Evolutionary conservation across 2,329 filamentous ascomycete species (phyloP), one percentile per base, ranked within the genome.

Genomic region (Penicillium capsulatum): DNA sequence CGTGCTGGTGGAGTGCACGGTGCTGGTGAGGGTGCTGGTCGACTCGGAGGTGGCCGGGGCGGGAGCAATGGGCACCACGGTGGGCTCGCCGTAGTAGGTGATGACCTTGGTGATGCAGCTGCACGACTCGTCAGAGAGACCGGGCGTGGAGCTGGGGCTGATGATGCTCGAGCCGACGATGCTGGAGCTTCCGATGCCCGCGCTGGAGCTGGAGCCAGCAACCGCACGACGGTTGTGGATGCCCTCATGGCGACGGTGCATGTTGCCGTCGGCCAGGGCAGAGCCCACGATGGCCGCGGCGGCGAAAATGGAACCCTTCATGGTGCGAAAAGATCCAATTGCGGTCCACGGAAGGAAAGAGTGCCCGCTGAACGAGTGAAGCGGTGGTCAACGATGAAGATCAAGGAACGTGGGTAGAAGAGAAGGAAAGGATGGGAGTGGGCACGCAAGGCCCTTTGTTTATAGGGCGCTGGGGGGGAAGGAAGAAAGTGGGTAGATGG

Each of bases 321-420:
- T 92, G 29, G 61, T 84, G 71, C 63, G 17, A 50, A 36, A 28
- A 40, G 24, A 38, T 42, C 39, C 36, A 38, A 48, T 35, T 38
- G 24, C 35, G 36, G 46, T 45, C 36, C 34, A 28, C 26, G 45
- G 61, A 51, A 58, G 65, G 84, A 62, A 85, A 70, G 82, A 86
- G 74, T 81, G 83, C 79, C 85, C 85, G 86, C 86, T 89, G 72
- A 91, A 89, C 68, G 86, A 62, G 65, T 69, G 58, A 66, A 61
- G 61, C 62, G 63, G 58, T 66, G 50, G 55, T 63, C 58, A 61
- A 37, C 48, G 39, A 39, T 20, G 24, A 40, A 38, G 36, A 33
- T 37, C 29, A 47, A 51, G 45, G 44, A 52, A 54, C 42, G 45
- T 48, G 36, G 46, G 34, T 42, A 29, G 24, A 22, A 29, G 26